Percentiles rank a stretch among this genome's conserved stretches.
phyloP scores from a whole-genome alignment of 441 rosid species.

The Pelargonium australe region DNA sequence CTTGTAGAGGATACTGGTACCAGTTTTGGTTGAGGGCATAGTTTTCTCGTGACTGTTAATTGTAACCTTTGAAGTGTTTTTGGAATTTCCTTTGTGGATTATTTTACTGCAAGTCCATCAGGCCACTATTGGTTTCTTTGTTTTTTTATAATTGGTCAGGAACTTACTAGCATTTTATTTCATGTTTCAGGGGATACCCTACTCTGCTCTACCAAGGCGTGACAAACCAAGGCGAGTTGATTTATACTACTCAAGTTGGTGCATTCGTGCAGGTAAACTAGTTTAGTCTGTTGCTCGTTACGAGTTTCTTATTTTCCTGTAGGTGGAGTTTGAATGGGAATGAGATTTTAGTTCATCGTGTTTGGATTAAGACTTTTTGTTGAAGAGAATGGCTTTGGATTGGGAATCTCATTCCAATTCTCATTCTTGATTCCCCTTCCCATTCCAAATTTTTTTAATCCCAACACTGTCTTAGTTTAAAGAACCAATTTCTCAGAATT shows the following conservation, averaged over 20 bases:
- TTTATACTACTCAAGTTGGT: slow-evolving; percentile 88
- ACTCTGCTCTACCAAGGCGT: slow-evolving; percentile 58
- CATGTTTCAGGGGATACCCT: slow-evolving; percentile 64
- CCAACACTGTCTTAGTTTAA: neutral
- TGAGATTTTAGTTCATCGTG: no score
- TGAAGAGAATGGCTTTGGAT: no score
- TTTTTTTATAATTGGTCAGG: neutral
- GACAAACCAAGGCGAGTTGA: slow-evolving; percentile 88
- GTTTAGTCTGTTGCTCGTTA: neutral
- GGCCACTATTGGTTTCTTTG: no score
- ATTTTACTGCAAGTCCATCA: neutral
- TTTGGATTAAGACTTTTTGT: no score
- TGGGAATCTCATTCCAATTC: no score
- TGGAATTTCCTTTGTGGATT: neutral
- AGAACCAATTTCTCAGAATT: neutral
- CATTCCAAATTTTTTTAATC: no score
- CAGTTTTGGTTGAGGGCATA: neutral
- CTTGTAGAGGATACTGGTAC: neutral
- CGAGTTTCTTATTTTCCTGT: neutral
- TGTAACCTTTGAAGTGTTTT: neutral
- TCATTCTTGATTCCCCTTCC: no score
- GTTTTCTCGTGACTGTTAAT: neutral
- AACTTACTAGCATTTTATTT: neutral
- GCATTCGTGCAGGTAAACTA: slow-evolving; percentile 57
- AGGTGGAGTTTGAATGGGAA: no score